Percentiles rank a stretch among this genome's conserved stretches.
These are phyloP conservation scores for Nepenthes mirabilis DNA, from an alignment of 148 eudicot species.

Conservation along the genomic window DNA sequence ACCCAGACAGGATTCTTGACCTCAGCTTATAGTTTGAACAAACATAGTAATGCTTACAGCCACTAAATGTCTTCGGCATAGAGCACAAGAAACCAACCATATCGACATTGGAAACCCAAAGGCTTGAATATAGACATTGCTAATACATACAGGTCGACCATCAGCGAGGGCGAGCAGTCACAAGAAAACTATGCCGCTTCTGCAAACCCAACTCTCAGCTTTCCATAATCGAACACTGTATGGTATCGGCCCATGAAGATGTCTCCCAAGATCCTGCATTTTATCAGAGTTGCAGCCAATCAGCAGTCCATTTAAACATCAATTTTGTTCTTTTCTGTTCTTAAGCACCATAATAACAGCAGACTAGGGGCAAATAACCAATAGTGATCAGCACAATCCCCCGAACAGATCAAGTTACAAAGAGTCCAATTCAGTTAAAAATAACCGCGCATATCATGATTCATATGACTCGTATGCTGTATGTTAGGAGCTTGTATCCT, in stretches of 20 bases:
- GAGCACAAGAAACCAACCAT: no score
- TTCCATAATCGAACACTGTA: conserved; percentile 74
- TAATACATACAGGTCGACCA: neutral
- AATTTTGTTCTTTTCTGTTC: neutral
- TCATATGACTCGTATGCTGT: no score
- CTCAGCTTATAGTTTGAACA: no score
- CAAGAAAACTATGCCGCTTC: conserved; percentile 45
- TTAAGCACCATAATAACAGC: neutral
- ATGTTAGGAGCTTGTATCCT: no score
- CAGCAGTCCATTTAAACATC: neutral
- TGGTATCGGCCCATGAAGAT: conserved; percentile 91
- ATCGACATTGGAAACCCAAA: no score
- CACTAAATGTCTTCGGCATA: no score
- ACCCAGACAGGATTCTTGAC: no score
- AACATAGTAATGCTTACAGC: no score
- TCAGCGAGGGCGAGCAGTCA: neutral
- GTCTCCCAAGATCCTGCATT: conserved; percentile 87
- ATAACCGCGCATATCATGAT: no score
- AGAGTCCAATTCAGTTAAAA: no score
- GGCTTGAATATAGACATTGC: no score
- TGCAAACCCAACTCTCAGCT: conserved; percentile 68
- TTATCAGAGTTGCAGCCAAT: neutral
- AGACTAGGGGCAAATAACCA: neutral
- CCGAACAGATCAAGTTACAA: no score
- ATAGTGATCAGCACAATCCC: neutral